Base-by-base conservation (phyloP, 345 rosid species). In the Psidium guajava region DNA sequence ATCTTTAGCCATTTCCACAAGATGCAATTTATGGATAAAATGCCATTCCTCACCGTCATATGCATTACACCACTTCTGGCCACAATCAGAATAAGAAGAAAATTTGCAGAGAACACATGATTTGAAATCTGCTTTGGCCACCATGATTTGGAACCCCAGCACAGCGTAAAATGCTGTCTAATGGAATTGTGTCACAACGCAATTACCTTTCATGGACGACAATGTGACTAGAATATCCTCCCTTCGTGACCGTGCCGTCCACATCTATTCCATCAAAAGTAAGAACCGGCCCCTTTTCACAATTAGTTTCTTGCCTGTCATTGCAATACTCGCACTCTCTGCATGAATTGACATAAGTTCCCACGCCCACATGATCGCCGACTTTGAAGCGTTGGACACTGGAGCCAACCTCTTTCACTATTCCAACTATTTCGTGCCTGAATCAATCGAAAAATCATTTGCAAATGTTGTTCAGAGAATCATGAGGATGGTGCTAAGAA, bases 301-400 rank as follows among this genome's bases (percentile, higher is more conserved):
- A 97, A 54, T 56, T 54, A 64, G 87, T 88, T 91, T 97, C 99
- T 55, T 86, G 83, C 42, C 89, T 86, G 20, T 92, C 88, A 11
- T 95, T 87, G 54, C 99, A 97, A 25, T 88, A 89, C 4, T 94
- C 96, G 81, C 99, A 97, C 53, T 93, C 89, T 87, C 95, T 91
- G 86, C 99, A 97, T 1, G 98, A 94, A 88, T 92, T 92, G 82
- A 97, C 97, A 89, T 88, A 96, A 53, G 99, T 95, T 59, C 99
- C 99, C 82, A 97, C 98, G 44, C 99, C 99, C 83, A 93, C 95
- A 85, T 87, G 96, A 85, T 97, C 98, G 13, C 98, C 98, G 51
- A 90, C 90, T 89, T 94, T 93, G 93, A 96, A 90, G 40, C 89
- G 77, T 25, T 53, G 56, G 84, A 94, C 99, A 91, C 87, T 91